Evolutionary conservation across 306 rosid species (phyloP).

Genomic region (Vachellia collinsii): DNA sequence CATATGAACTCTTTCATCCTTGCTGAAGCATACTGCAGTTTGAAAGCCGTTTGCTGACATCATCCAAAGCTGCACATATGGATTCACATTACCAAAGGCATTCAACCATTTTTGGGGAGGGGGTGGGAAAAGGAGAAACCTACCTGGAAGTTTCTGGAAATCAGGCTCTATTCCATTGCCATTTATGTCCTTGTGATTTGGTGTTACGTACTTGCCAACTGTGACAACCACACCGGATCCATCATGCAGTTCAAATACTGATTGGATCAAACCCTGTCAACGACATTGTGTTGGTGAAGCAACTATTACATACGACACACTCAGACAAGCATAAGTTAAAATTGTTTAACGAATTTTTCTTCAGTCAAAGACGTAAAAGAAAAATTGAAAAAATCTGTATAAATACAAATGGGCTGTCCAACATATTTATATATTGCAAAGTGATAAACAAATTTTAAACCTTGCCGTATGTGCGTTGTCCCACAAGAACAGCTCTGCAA

Average conservation of each 20-base stretch:
- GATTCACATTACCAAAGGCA: slow-evolving; percentile 35
- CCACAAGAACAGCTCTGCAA: slow-evolving; percentile 95
- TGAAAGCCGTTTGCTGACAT: slow-evolving; percentile 63
- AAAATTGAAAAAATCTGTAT: not conserved
- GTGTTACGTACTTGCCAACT: slow-evolving; percentile 94
- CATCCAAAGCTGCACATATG: slow-evolving; percentile 71
- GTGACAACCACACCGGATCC: slow-evolving; percentile 97
- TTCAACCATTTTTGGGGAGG: not conserved
- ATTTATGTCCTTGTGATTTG: slow-evolving; percentile 83
- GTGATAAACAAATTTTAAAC: slow-evolving; percentile 45
- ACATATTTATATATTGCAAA: not conserved
- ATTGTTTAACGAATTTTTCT: slow-evolving; percentile 7
- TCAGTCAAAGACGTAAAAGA: not conserved
- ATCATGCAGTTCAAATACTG: slow-evolving; percentile 91
- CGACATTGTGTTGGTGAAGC: slow-evolving; percentile 30
- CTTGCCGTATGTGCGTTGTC: slow-evolving; percentile 94
- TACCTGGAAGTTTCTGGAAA: slow-evolving; percentile 85
- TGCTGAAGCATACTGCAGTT: slow-evolving; percentile 59
- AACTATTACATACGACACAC: not conserved
- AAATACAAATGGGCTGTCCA: slow-evolving; percentile 5
- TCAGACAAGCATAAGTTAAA: slow-evolving; percentile 16
- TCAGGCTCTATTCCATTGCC: slow-evolving; percentile 96
- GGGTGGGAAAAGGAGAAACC: not conserved
- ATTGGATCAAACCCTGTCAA: slow-evolving; percentile 85
- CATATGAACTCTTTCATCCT: slow-evolving; percentile 50